Conservation (phyloP, 1,139 yeast genomes). For the Eremothecium gossypii region DNA sequence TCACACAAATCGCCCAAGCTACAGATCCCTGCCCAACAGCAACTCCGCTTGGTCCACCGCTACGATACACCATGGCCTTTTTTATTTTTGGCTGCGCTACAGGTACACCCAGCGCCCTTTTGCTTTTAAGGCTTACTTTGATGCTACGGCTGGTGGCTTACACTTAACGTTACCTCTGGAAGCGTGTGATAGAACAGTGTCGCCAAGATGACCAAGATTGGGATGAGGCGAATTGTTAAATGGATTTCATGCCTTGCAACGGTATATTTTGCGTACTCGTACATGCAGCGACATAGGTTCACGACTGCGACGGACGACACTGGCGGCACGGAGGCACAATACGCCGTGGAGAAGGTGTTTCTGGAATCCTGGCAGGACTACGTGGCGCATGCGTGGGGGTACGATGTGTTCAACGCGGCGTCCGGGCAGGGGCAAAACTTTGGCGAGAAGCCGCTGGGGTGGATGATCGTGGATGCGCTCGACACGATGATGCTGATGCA, state of each 20-base stretch:
- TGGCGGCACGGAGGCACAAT: conserved; percentile 1
- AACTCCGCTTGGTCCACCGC: too few relatives aligned
- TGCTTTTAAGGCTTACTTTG: too few relatives aligned
- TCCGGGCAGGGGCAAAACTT: conserved; percentile 58
- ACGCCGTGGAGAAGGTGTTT: conserved; percentile 40
- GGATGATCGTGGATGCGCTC: conserved; percentile 87
- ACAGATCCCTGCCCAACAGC: neutral
- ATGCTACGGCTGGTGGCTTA: too few relatives aligned
- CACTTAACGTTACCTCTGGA: too few relatives aligned
- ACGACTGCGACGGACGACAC: neutral
- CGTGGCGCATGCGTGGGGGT: conserved; percentile 74
- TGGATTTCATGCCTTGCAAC: conserved; percentile 51
- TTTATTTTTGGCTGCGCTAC: too few relatives aligned
- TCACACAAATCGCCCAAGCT: neutral
- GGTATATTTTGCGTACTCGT: conserved; percentile 54
- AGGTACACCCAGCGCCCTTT: too few relatives aligned
- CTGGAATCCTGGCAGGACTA: conserved; percentile 75
- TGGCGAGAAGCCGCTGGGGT: conserved; percentile 66
- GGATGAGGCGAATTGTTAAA: conserved; percentile 33
- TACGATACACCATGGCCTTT: too few relatives aligned
- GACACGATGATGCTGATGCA: conserved; percentile 84
- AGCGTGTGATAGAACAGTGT: too few relatives aligned
- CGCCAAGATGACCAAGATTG: too few relatives aligned
- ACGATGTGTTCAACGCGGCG: conserved; percentile 58
- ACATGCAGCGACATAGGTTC: conserved; percentile 34